Percentiles rank a stretch among this genome's conserved stretches.
Conservation (phyloP, 179 eudicot species). For the Nepenthes alata region DNA sequence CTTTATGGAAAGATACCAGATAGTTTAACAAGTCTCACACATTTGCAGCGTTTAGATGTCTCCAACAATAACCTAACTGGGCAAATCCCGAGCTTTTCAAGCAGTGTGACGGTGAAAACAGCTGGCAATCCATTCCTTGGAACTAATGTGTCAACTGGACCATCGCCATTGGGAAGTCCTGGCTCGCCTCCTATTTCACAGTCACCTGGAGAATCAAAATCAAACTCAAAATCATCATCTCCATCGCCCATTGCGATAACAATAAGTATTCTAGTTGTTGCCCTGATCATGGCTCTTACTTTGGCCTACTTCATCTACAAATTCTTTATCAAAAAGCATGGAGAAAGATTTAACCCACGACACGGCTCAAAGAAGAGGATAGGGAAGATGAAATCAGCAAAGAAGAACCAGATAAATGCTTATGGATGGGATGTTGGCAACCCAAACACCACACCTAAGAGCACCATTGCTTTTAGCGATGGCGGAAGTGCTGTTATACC, state of each 20-base stretch:
- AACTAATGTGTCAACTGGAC: conserved; percentile 17
- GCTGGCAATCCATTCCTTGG: conserved; percentile 26
- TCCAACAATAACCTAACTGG: conserved; percentile 32
- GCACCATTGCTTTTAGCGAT: conserved; percentile 4
- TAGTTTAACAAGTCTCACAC: conserved; percentile 8
- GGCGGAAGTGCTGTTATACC: conserved; percentile 11
- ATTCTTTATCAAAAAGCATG: background rate
- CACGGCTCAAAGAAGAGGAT: conserved; percentile 2
- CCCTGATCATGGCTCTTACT: background rate
- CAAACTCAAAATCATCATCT: background rate
- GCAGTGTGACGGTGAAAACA: conserved; percentile 8
- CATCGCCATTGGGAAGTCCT: background rate
- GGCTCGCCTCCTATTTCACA: background rate
- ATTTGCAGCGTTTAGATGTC: conserved; percentile 17
- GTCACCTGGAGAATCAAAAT: background rate
- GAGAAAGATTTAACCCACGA: background rate
- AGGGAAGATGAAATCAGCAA: background rate
- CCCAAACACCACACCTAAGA: conserved; percentile 3
- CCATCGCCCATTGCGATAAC: background rate
- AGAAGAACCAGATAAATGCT: background rate
- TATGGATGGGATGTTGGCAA: background rate
- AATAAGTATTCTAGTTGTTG: conserved; percentile 5
- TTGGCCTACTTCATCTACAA: conserved; percentile 1
- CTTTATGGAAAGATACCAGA: conserved; percentile 23
- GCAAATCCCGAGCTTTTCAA: conserved; percentile 16